Base-by-base conservation (phyloP, 148 eudicot genomes). In the Cornus controversa region DNA sequence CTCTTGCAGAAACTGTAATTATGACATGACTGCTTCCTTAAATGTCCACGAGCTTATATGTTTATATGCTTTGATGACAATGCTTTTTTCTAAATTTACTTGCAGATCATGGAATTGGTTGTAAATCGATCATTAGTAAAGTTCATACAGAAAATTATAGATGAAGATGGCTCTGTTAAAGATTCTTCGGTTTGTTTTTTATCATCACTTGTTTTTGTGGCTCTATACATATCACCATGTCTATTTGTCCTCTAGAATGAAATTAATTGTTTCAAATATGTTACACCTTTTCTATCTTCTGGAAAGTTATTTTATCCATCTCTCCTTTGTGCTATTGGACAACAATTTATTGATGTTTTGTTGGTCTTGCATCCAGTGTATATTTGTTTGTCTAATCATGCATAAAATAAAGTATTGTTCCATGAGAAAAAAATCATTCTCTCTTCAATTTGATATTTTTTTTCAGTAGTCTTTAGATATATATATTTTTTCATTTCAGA, bases 101-200 rank as follows among this genome's bases (percentile, higher is more conserved):
- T 77, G 80, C 88, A 95, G 98, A 95, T 95, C 76, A 76, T 87
- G 89, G 88, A 87, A 63, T 80, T 95, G 80, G 86, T 86, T 66
- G 79, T 86, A 36, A 90, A 71, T 74, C 84, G 85, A 72, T 80
- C 94, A 50, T 83, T 96, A 69, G 80, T 86, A 10, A 93, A 84
- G 89, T 84, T 91, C 72, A 83, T 96, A 75, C 79, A 82, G 68
- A 92, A 91, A 79, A 87, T 96, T 66, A 71, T 96, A 54, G 89
- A 90, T 82, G 97, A 93, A 81, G 99, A 96, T 88, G 99, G 99
- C 69, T 83, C 84, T 25, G 88, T 96, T 64, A 93, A 88, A 85
- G 98, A 96, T 80, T 90, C 99, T 72, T 97, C 98, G 72, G 99
- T 96, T 74, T 72, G 96, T 86, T 75, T 10, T 77, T 37, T 70